Percentiles rank a stretch among this genome's conserved stretches.
Evolutionary conservation across 768 basidiomycete species (phyloP).

Genomic region (Auricularia heimuer): DNA sequence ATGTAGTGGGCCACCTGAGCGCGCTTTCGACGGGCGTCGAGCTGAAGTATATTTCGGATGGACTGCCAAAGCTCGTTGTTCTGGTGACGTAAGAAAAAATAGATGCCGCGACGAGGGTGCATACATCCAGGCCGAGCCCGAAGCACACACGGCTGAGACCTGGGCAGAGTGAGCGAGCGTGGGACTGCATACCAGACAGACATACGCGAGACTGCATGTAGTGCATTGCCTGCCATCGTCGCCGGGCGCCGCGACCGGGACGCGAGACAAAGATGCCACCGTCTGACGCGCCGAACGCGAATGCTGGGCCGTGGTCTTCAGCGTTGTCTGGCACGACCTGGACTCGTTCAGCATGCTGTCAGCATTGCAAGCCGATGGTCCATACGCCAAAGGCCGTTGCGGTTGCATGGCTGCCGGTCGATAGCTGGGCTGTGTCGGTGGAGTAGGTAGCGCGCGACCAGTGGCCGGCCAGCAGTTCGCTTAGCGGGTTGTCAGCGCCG

Average conservation of each 20-base stretch:
- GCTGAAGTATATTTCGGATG: background rate
- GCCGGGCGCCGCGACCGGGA: background rate
- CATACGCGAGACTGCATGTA: background rate
- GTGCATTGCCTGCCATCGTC: background rate
- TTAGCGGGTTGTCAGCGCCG: background rate
- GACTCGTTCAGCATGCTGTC: background rate
- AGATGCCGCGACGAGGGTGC: background rate
- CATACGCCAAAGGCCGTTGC: background rate
- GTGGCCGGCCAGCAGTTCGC: background rate
- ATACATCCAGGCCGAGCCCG: background rate
- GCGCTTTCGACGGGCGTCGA: background rate
- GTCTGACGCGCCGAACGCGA: background rate
- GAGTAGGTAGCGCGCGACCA: background rate
- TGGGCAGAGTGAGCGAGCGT: background rate
- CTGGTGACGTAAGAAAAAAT: background rate
- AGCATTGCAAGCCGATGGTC: background rate
- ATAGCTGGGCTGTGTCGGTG: background rate
- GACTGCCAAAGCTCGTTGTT: background rate
- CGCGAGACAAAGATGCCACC: background rate
- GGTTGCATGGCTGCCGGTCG: no score
- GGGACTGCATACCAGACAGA: background rate
- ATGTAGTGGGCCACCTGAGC: background rate
- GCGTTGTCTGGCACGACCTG: background rate
- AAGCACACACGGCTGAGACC: background rate
- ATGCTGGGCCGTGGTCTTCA: background rate